Evolutionary conservation across 2,329 filamentous ascomycete species (phyloP).

Genomic region (Dactylellina leptospora): DNA sequence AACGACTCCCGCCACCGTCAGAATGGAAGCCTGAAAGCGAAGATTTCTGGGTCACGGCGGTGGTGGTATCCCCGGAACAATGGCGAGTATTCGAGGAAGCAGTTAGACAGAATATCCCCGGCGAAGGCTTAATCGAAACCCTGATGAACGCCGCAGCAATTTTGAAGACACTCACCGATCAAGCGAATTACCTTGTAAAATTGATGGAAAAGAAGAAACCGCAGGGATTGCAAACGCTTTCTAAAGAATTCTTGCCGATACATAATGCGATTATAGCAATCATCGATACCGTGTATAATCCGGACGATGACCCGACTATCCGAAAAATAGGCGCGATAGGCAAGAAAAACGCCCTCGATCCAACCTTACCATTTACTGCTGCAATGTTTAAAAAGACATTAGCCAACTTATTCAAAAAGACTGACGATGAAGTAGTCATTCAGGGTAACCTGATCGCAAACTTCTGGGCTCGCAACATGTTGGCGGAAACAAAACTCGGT

Average conservation of each 20-base stretch:
- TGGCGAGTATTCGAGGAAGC: constrained; percentile 14
- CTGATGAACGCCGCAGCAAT: not conserved
- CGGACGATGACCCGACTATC: not conserved
- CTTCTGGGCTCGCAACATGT: not conserved
- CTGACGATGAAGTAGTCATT: not conserved
- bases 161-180: not conserved
- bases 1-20: not conserved
- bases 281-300: not conserved
- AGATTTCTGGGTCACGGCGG: not conserved
- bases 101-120: not conserved
- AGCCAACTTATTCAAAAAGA: not conserved
- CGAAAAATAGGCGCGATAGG: not conserved
- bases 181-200: not conserved
- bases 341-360: not conserved
- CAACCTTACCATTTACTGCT: not conserved
- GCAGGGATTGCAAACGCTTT: not conserved
- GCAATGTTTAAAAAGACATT: not conserved
- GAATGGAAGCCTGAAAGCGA: not conserved
- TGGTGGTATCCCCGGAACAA: not conserved
- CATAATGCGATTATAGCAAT: not conserved
- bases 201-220: constrained; percentile 2
- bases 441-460: not conserved
- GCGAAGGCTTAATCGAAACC: not conserved
- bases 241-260: not conserved
- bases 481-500: not conserved